Percentiles rank a stretch among this genome's conserved stretches.
Conservation (phyloP, 371 early-diverging fungal genomes). For the Mortierella polycephala region DNA sequence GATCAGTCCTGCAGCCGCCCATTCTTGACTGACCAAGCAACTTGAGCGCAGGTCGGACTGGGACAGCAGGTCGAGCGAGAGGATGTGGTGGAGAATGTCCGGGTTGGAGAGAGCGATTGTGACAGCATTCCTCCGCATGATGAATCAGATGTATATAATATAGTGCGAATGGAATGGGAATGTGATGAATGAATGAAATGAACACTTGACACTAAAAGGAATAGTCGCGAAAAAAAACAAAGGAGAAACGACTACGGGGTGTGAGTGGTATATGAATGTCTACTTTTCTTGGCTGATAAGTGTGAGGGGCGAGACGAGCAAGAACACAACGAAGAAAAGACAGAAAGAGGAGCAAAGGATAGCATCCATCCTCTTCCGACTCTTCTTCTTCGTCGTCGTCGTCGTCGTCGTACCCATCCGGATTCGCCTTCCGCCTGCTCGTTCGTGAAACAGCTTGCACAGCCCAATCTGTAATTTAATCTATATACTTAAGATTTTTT, state of each 20-base stretch:
- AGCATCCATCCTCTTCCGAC: neutral
- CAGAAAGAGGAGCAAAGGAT: no score
- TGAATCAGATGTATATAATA: neutral
- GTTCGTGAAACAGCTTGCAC: constrained; percentile 5
- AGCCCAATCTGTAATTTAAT: constrained; percentile 7
- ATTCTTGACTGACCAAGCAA: constrained; percentile 47
- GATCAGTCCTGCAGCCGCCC: constrained; percentile 43
- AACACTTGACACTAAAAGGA: neutral
- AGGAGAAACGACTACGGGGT: no score
- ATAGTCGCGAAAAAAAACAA: no score
- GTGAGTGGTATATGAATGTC: no score
- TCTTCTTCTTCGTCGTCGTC: neutral
- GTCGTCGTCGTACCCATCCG: neutral
- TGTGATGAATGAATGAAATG: neutral
- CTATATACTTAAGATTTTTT: neutral
- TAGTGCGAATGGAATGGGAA: neutral
- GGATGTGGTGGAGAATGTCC: constrained; percentile 50
- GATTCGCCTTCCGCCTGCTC: no score
- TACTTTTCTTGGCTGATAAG: no score
- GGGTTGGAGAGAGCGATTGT: constrained; percentile 34
- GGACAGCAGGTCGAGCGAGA: constrained; percentile 21
- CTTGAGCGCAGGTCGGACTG: constrained; percentile 35
- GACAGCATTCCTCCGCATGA: constrained; percentile 20
- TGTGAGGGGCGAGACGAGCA: no score
- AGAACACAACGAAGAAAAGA: no score